Percentiles rank a stretch among this genome's conserved stretches.
Evolutionary conservation across 306 rosid species (phyloP).

Genomic region (Purshia tridentata): DNA sequence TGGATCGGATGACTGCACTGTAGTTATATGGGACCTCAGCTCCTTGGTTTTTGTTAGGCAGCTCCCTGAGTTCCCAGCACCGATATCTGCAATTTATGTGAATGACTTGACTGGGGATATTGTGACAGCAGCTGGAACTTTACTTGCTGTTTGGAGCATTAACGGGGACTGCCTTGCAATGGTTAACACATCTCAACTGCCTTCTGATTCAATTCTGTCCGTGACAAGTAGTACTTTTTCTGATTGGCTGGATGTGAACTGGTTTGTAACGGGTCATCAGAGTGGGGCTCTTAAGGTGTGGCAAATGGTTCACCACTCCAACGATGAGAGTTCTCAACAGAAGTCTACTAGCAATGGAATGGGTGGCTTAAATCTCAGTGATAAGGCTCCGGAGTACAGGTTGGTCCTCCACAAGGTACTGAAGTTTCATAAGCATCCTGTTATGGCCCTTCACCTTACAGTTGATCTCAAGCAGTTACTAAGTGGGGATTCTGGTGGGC

Average conservation of each 20-base stretch:
- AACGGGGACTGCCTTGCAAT: constrained; percentile 96
- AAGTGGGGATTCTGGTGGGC: constrained; percentile 91
- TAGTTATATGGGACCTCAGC: constrained; percentile 96
- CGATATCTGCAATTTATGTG: constrained; percentile 81
- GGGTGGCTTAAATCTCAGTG: constrained; percentile 51
- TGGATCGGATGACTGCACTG: constrained; percentile 97
- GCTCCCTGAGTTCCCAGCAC: constrained; percentile 90
- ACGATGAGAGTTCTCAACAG: constrained; percentile 48
- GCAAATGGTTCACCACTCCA: constrained; percentile 87
- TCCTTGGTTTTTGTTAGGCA: constrained; percentile 87
- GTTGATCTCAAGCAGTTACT: constrained; percentile 83
- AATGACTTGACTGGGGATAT: constrained; percentile 96
- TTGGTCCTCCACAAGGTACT: constrained; percentile 75
- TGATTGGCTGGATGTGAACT: constrained; percentile 92
- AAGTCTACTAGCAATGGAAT: constrained; percentile 50
- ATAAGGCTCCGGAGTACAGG: constrained; percentile 68
- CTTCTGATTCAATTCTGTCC: constrained; percentile 91
- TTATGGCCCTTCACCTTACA: constrained; percentile 79
- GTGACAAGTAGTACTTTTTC: constrained; percentile 79
- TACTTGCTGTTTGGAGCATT: constrained; percentile 92
- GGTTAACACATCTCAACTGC: constrained; percentile 90
- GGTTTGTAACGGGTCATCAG: constrained; percentile 99
- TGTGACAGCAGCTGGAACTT: constrained; percentile 93
- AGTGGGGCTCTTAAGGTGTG: constrained; percentile 98
- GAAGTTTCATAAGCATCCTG: constrained; percentile 85